Conservation (phyloP, 2,329 filamentous ascomycete species). For the Coniella vitis region DNA sequence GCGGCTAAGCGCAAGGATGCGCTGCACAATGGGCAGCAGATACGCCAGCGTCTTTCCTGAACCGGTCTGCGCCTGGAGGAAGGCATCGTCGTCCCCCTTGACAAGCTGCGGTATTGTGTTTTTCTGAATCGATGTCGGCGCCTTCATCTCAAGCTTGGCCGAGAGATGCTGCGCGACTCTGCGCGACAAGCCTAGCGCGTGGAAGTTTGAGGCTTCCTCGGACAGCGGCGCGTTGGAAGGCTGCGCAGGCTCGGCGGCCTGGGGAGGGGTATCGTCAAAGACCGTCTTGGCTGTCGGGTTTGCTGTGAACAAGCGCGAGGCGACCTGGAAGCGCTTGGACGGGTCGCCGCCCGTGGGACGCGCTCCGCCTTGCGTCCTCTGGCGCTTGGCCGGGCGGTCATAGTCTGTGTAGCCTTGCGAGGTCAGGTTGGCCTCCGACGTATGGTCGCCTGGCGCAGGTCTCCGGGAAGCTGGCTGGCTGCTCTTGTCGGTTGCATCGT, state of each 20-base stretch:
- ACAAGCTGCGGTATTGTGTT: slow-evolving; percentile 77
- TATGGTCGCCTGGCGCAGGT: not conserved
- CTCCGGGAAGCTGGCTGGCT: slow-evolving; percentile 3
- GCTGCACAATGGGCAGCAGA: slow-evolving; percentile 82
- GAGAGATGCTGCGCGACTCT: slow-evolving; percentile 75
- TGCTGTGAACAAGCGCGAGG: slow-evolving; percentile 87
- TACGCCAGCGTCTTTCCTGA: slow-evolving; percentile 98
- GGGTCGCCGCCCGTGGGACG: slow-evolving; percentile 25
- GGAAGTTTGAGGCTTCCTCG: slow-evolving; percentile 80
- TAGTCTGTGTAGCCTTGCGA: slow-evolving; percentile 20
- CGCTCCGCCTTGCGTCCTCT: slow-evolving; percentile 22
- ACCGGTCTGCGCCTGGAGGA: slow-evolving; percentile 93
- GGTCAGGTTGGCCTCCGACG: slow-evolving; percentile 31
- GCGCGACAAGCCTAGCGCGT: slow-evolving; percentile 73
- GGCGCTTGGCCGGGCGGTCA: slow-evolving; percentile 23
- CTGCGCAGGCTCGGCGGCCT: slow-evolving; percentile 50
- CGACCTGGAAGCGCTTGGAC: slow-evolving; percentile 45
- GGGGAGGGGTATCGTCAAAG: slow-evolving; percentile 38
- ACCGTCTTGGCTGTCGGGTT: slow-evolving; percentile 70
- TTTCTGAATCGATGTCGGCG: slow-evolving; percentile 91
- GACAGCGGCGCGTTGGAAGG: slow-evolving; percentile 88
- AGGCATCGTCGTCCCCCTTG: slow-evolving; percentile 78
- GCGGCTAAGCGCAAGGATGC: slow-evolving; percentile 70
- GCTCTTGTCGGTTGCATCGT: slow-evolving; percentile 1
- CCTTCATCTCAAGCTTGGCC: slow-evolving; percentile 79